phyloP scores from a whole-genome alignment of 768 basidiomycete species.

The Termitomyces sp. region DNA sequence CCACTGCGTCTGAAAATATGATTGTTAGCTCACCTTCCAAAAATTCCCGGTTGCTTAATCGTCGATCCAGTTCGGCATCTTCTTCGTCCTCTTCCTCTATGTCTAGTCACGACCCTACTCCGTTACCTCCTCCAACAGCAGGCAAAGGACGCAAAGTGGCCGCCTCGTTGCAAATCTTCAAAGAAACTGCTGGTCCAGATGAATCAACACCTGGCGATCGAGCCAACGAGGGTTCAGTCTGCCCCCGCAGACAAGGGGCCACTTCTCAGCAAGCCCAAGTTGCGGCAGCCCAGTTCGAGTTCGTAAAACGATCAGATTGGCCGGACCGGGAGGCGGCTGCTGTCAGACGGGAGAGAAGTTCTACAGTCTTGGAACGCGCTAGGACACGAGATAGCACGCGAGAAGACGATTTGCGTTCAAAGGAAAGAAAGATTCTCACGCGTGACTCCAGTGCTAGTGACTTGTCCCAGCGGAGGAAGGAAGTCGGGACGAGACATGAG shows the following conservation, averaged over 20 bases:
- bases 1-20: constrained; percentile 11
- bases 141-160: constrained; percentile 81
- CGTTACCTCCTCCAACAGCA: constrained; percentile 24
- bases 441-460: constrained; percentile 43
- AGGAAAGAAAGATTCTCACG: constrained; percentile 31
- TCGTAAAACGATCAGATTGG: constrained; percentile 83
- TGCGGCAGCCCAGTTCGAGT: constrained; percentile 67
- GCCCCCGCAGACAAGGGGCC: constrained; percentile 24
- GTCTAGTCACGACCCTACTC: constrained; percentile 21
- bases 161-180: constrained; percentile 76
- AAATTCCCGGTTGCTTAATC: constrained; percentile 23
- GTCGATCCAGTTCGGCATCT: constrained; percentile 28
- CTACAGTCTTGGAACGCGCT: constrained; percentile 50
- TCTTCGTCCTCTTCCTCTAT: constrained; percentile 28
- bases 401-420: constrained; percentile 23
- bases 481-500: constrained; percentile 36
- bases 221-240: constrained; percentile 19
- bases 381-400: constrained; percentile 43
- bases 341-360: constrained; percentile 63
- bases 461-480: constrained; percentile 53
- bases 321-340: constrained; percentile 73
- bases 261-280: constrained; percentile 46
- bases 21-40: constrained; percentile 23
- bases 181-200: constrained; percentile 51
- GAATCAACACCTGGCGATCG: constrained; percentile 25